Base-by-base conservation (phyloP, 1,284 basidiomycete genomes). In the Leccinum huronense region DNA sequence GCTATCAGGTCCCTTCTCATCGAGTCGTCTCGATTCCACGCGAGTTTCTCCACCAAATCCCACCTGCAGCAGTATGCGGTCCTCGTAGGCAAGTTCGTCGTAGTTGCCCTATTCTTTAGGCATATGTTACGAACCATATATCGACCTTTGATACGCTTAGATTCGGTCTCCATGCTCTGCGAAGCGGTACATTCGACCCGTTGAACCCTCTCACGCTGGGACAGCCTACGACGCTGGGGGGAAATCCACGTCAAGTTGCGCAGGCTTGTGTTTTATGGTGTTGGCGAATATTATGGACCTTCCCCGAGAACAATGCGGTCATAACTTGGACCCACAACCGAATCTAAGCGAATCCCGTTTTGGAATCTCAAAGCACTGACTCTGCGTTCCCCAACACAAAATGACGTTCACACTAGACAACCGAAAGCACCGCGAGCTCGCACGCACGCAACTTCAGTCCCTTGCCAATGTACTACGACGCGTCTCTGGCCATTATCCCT, bases 391-490 rank as follows among this genome's bases (percentile, higher is more conserved):
- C 3, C 31, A 8, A 4, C 30, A 31, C 54, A 19, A 61, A 9
- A 68, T 59, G 63, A 34, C 61, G 5, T 57, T 57, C 19, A 60
- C 23, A 2, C 63, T 76, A 63, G 66, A 64, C 19, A 68, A 59
- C 31, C 59, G 66, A 42, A 65, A 66, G 33, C 70, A 75, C 38
- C 65, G 64, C 54, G 33, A 66, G 23, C 72, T 74, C 38, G 53
- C 59, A 57, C 73, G 70, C 4, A 19, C 53, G 13, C 61, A 70
- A 56, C 63, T 76, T 30, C 73, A 76, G 60, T 63, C 72, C 6
- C 69, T 76, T 16, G 73, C 73, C 40, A 75, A 75, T 65, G 73
- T 72, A 40, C 16, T 23, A 23, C 23, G 63, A 11, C 11, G 11
- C 9, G 14, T 45, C 13, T 8, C 16, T 40, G 31, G 1, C 13